Evolutionary conservation across 805 yeast species (phyloP), one percentile per base, ranked within the genome.

Genomic region (Candida incommunis): DNA sequence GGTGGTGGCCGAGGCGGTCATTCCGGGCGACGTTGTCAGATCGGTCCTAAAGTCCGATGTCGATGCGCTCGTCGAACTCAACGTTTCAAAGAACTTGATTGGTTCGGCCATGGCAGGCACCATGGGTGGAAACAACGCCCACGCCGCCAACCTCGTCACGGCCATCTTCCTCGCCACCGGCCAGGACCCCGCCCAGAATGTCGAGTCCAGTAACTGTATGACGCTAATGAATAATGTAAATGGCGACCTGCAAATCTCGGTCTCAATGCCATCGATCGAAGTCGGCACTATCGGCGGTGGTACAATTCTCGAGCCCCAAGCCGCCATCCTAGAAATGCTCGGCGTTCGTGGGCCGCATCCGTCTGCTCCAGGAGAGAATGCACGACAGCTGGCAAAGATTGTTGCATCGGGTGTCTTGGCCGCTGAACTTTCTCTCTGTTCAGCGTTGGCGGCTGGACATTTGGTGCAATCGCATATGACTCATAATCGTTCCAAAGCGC

Each of bases 251-350:
- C 81, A 77, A 54, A 82, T 92, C 34, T 84, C 96, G 1, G 98
- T 92, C n/a, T 85, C 97, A 3, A 92, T 92, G 99, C 99, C 99
- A 24, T 85, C 94, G 23, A 86, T 92, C 55, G 99, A 92, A 67
- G 98, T 92, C 41, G 99, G 99, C 52, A 92, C 99, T 2, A 87
- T 92, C 64, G 98, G 98, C 47, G 99, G 99, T 51, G 99, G 99
- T 60, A 92, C 99, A 2, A 84, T 92, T 51, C 74, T 92, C 57
- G 97, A 84, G 59, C 96, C 99, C 37, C 99, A 92, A 67, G 83
- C 88, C 43, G 85, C 97, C 21, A 86, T 92, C 95, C 71, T 92
- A 48, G 97, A 92, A 56, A 69, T 92, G 53, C 71, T 92, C 50
- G 96, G 97, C 31, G 95, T 92, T 41, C 78, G 83, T 55, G 99